Percentiles rank a stretch among this genome's conserved stretches.
Evolutionary conservation across 257 asterid species (phyloP).

Genomic region (Haberlea rhodopensis): DNA sequence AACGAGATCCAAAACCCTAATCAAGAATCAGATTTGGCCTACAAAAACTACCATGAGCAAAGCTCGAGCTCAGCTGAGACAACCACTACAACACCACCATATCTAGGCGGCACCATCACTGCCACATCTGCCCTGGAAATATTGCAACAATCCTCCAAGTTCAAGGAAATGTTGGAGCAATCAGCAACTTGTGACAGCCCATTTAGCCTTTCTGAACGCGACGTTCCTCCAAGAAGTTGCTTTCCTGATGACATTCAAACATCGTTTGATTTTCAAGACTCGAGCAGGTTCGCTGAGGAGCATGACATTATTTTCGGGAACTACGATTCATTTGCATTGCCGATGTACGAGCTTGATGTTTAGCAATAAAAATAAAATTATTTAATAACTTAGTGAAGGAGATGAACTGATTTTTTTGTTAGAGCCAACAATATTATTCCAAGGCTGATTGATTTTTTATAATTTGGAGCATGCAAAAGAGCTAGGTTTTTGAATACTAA

Average conservation of each 20-base stretch:
- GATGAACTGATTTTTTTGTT: neutral
- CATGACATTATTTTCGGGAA: conserved; percentile 65
- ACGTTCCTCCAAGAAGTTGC: conserved; percentile 50
- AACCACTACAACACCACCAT: conserved; percentile 26
- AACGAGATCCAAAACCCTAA: conserved; percentile 25
- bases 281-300: conserved; percentile 54
- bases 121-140: conserved; percentile 54
- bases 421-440: neutral
- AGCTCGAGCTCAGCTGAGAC: conserved; percentile 28
- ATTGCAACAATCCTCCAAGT: conserved; percentile 58
- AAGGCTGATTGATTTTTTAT: neutral
- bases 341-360: conserved; percentile 60
- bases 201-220: conserved; percentile 39
- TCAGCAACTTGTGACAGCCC: conserved; percentile 32
- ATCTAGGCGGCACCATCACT: conserved; percentile 18
- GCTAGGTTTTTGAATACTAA: too few relatives aligned
- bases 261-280: conserved; percentile 74
- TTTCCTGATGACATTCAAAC: conserved; percentile 95
- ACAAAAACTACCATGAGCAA: conserved; percentile 33
- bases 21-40: conserved; percentile 29
- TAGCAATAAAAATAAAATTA: conserved; percentile 13
- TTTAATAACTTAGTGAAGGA: neutral
- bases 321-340: conserved; percentile 45
- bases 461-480: neutral
- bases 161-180: conserved; percentile 60